Conservation (phyloP, 352 stramenopile species). For the Sclerospora graminicola region DNA sequence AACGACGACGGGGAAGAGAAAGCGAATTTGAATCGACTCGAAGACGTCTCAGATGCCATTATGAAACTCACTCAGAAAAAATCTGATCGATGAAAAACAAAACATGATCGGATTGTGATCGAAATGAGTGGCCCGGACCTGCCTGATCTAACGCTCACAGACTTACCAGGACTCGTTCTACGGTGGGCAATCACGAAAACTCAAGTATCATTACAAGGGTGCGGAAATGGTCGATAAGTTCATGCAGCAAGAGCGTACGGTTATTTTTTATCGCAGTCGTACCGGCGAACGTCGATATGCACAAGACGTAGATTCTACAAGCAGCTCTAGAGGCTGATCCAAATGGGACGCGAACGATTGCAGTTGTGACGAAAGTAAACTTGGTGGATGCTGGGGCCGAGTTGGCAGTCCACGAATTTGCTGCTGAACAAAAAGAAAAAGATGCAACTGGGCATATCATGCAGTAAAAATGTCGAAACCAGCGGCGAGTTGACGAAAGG, state of each 20-base stretch:
- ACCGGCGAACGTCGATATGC: conserved; percentile 76
- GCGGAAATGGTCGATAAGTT: conserved; percentile 60
- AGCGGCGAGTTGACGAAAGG: conserved; percentile 48
- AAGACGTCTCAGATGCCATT: conserved; percentile 16
- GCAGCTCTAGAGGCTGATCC: conserved; percentile 57
- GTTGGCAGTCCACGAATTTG: conserved; percentile 49
- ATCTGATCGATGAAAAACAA: conserved; percentile 56
- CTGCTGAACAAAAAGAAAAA: conserved; percentile 65
- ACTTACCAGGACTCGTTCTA: conserved; percentile 72
- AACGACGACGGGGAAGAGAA: conserved; percentile 10
- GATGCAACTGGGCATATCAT: conserved; percentile 65
- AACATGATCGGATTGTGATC: conserved; percentile 77
- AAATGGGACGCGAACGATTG: conserved; percentile 61
- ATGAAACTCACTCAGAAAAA: conserved; percentile 32
- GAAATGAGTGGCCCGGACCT: conserved; percentile 44
- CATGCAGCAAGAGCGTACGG: conserved; percentile 61
- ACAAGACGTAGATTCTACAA: conserved; percentile 77
- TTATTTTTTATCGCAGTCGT: conserved; percentile 87
- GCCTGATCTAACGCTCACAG: conserved; percentile 72
- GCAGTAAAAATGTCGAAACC: conserved; percentile 80
- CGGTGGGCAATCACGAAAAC: conserved; percentile 54
- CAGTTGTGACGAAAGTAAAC: conserved; percentile 85
- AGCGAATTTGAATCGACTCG: conserved; percentile 6
- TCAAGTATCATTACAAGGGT: conserved; percentile 52
- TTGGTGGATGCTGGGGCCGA: conserved; percentile 78